A percentile compares a stretch with the other conserved stretches of the same genome.
phyloP scores from a whole-genome alignment of 2,329 filamentous ascomycete species.

The Colletotrichum cuscutae region DNA sequence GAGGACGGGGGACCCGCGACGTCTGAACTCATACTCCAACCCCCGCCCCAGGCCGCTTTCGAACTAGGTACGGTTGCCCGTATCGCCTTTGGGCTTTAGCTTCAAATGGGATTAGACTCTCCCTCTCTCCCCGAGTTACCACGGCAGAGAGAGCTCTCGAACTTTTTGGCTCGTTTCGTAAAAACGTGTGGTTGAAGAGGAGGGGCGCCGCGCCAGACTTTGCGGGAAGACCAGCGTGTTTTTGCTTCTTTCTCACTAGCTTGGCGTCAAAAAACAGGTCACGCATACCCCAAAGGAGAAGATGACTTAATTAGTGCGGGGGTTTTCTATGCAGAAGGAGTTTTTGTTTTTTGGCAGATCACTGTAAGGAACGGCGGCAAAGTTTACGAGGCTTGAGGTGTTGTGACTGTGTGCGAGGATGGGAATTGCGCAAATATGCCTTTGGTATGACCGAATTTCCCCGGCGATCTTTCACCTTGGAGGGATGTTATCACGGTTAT shows the following conservation, averaged over 20 bases:
- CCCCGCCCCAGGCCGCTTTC: slow-evolving; percentile 5
- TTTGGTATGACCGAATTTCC: slow-evolving; percentile 21
- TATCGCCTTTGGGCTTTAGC: neutral
- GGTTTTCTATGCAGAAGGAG: neutral
- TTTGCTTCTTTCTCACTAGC: neutral
- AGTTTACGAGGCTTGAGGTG: neutral
- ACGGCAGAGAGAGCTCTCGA: neutral
- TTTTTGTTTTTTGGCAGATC: neutral
- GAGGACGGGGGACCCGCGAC: neutral
- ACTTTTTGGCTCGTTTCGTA: neutral
- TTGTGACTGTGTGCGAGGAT: neutral
- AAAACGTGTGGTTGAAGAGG: neutral
- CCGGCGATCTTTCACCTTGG: slow-evolving; percentile 5
- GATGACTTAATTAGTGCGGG: neutral
- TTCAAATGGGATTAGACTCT: neutral
- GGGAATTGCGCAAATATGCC: slow-evolving; percentile 19
- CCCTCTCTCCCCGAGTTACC: neutral
- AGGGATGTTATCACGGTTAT: slow-evolving; percentile 1
- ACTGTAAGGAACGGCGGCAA: slow-evolving; percentile 25
- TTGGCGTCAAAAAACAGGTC: slow-evolving; percentile 21
- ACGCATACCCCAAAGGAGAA: neutral
- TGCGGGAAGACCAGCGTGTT: slow-evolving; percentile 17
- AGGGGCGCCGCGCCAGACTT: neutral
- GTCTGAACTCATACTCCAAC: neutral
- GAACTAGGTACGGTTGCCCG: neutral